These are phyloP conservation scores for Oryza glumipatula DNA, from an alignment of 176 grass and related monocot species.

Conservation along the genomic window DNA sequence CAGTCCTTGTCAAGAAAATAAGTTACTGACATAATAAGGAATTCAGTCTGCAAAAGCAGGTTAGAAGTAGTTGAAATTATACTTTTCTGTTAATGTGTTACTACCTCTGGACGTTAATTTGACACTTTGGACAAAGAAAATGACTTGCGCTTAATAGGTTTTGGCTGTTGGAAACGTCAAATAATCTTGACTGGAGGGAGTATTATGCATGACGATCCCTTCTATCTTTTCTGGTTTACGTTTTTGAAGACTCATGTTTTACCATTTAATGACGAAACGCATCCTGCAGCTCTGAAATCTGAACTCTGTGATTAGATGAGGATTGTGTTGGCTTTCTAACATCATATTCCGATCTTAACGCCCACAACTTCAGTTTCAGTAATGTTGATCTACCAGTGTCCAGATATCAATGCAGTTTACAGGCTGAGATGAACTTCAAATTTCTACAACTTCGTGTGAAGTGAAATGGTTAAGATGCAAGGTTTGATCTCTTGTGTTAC, in stretches of 20 bases:
- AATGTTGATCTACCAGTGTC: not conserved
- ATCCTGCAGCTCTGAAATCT: slow-evolving; percentile 10
- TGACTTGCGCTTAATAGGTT: no score
- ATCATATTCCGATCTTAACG: not conserved
- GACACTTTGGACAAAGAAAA: no score
- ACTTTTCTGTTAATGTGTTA: not conserved
- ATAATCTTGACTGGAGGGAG: no score
- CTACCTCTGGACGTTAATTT: no score
- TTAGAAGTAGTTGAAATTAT: not conserved
- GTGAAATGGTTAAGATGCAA: not conserved
- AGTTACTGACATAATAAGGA: slow-evolving; percentile 10
- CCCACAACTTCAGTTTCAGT: not conserved
- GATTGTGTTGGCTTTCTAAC: not conserved
- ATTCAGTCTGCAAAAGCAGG: not conserved
- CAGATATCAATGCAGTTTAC: slow-evolving; percentile 13
- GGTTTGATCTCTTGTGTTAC: not conserved
- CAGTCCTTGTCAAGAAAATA: not conserved
- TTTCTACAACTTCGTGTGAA: not conserved
- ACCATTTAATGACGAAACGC: not conserved
- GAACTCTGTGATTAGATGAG: not conserved
- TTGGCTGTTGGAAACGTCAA: no score
- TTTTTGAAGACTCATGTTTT: slow-evolving; percentile 2
- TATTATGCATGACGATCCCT: not conserved
- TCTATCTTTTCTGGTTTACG: slow-evolving; percentile 22
- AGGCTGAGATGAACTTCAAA: not conserved